Percentiles rank a stretch among this genome's conserved stretches.
Conservation (phyloP, 176 grass and related monocot genomes). For the Musa troglodytarum region DNA sequence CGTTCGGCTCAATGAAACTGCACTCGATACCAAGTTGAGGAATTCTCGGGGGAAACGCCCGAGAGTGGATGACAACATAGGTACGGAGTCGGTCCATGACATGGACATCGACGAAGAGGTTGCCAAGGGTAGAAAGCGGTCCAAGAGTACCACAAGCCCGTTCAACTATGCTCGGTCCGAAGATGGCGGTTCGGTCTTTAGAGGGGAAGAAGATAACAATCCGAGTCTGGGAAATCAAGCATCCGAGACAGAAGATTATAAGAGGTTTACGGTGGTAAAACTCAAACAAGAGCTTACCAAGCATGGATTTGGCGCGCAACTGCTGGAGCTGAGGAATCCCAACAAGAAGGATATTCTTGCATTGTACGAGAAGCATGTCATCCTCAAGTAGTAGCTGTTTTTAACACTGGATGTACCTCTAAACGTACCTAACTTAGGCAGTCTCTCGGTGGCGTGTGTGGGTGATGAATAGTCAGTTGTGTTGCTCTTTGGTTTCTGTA, state of each 20-base stretch:
- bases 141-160: slow-evolving; percentile 86
- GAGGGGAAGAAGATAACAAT: slow-evolving; percentile 38
- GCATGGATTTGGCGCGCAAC: slow-evolving; percentile 76
- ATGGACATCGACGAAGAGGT: slow-evolving; percentile 67
- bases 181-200: slow-evolving; percentile 75
- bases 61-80: slow-evolving; percentile 50
- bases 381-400: slow-evolving; percentile 26
- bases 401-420: neutral
- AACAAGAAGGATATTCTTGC: slow-evolving; percentile 92
- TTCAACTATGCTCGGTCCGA: slow-evolving; percentile 50
- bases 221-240: slow-evolving; percentile 40
- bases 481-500: neutral
- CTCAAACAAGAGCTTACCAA: slow-evolving; percentile 91
- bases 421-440: too few relatives aligned
- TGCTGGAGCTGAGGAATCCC: slow-evolving; percentile 78
- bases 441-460: too few relatives aligned
- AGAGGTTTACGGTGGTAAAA: slow-evolving; percentile 61
- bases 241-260: slow-evolving; percentile 53
- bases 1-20: slow-evolving; percentile 64
- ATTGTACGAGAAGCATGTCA: slow-evolving; percentile 81
- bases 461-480: neutral
- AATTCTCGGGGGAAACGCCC: slow-evolving; percentile 40
- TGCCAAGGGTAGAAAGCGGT: slow-evolving; percentile 63
- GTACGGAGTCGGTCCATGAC: slow-evolving; percentile 85
- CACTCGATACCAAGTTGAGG: slow-evolving; percentile 79